Evolutionary conservation across 805 yeast genomes (phyloP).

Genomic region (Komagataella mondaviorum): DNA sequence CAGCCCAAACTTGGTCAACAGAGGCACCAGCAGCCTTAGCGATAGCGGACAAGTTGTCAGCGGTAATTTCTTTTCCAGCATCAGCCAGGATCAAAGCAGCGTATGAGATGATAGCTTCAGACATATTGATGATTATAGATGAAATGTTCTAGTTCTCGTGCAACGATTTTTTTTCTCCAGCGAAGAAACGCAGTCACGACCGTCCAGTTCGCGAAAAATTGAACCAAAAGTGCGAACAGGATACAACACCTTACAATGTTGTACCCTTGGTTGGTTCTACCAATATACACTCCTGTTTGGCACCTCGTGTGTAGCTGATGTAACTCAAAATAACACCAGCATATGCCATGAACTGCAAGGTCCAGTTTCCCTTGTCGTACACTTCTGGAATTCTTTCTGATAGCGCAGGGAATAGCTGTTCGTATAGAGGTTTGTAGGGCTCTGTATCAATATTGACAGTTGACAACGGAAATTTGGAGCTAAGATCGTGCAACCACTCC

Average conservation of each 20-base stretch:
- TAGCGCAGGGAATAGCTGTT: conserved; percentile 16
- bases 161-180: conserved; percentile 1
- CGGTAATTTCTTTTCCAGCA: conserved; percentile 78
- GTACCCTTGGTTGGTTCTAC: not conserved
- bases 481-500: conserved; percentile 28
- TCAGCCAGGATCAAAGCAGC: conserved; percentile 98
- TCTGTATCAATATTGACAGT: conserved; percentile 39
- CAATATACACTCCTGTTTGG: conserved; percentile 4
- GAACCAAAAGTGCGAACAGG: not conserved
- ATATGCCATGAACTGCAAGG: conserved; percentile 29
- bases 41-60: conserved; percentile 71
- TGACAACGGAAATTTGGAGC: conserved; percentile 15
- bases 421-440: conserved; percentile 40
- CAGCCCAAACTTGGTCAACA: conserved; percentile 78
- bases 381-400: conserved; percentile 17
- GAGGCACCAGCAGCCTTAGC: conserved; percentile 74
- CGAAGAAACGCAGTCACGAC: not conserved
- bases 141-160: not conserved
- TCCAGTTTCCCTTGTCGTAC: conserved; percentile 36
- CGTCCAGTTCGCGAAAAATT: not conserved
- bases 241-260: not conserved
- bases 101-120: conserved; percentile 92
- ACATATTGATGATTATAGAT: conserved; percentile 30
- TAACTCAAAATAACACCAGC: conserved; percentile 21
- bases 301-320: conserved; percentile 12